These are phyloP conservation scores for Hymenoscyphus linearis DNA, from an alignment of 2,329 filamentous ascomycete species.

Conservation along the genomic window DNA sequence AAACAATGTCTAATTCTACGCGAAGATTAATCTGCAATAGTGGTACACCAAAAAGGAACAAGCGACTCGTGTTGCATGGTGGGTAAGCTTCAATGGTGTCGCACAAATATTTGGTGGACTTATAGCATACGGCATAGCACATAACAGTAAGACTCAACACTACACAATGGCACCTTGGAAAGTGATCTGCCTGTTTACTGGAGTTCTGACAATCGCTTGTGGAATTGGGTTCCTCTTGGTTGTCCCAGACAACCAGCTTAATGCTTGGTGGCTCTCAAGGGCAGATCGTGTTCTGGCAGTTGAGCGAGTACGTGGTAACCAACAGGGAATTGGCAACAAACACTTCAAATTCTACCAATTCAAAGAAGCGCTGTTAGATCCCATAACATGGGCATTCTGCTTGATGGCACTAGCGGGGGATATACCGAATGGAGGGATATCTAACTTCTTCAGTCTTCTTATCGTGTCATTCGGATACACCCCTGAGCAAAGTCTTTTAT, in stretches of 20 bases:
- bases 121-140: slow-evolving; percentile 58
- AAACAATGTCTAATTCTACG: slow-evolving; percentile 38
- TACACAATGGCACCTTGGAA: slow-evolving; percentile 53
- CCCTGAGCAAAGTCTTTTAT: slow-evolving; percentile 28
- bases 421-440: slow-evolving; percentile 41
- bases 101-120: slow-evolving; percentile 59
- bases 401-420: slow-evolving; percentile 38
- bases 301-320: slow-evolving; percentile 47
- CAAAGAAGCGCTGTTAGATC: slow-evolving; percentile 39
- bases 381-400: slow-evolving; percentile 36
- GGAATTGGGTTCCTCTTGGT: slow-evolving; percentile 39
- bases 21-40: slow-evolving; percentile 58
- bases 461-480: slow-evolving; percentile 43
- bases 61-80: slow-evolving; percentile 55
- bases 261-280: slow-evolving; percentile 40
- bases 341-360: slow-evolving; percentile 49
- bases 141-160: slow-evolving; percentile 43
- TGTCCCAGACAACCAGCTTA: slow-evolving; percentile 39
- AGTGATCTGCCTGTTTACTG: slow-evolving; percentile 47
- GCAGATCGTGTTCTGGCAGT: slow-evolving; percentile 40
- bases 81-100: slow-evolving; percentile 64
- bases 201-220: slow-evolving; percentile 40
- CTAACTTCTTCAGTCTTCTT: slow-evolving; percentile 54
- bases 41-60: slow-evolving; percentile 71
- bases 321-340: slow-evolving; percentile 51